phyloP scores from a whole-genome alignment of 1,139 yeast species.

The Pichia cactophila region DNA sequence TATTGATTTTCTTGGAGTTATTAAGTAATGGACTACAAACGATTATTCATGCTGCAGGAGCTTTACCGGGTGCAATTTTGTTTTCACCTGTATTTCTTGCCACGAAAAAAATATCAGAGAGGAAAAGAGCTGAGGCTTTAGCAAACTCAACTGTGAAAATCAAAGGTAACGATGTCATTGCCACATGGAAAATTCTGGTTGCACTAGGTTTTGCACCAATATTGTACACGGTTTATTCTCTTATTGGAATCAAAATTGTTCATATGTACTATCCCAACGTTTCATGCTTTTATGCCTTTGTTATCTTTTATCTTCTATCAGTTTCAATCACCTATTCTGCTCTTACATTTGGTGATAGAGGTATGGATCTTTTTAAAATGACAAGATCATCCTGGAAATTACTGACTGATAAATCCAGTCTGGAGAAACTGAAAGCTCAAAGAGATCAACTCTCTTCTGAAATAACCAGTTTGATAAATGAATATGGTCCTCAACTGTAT shows the following conservation, averaged over 20 bases:
- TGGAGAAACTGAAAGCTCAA: conserved; percentile 47
- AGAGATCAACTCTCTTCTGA: conserved; percentile 49
- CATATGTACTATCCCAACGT: conserved; percentile 28
- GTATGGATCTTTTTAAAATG: conserved; percentile 80
- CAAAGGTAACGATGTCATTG: conserved; percentile 85
- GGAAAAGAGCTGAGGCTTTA: conserved; percentile 71
- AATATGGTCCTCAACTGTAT: conserved; percentile 69
- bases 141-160: conserved; percentile 88
- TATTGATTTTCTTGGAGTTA: conserved; percentile 37
- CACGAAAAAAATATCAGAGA: conserved; percentile 62
- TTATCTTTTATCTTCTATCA: conserved; percentile 45
- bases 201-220: conserved; percentile 86
- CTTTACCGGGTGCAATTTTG: conserved; percentile 78
- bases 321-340: conserved; percentile 81
- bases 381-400: conserved; percentile 77
- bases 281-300: conserved; percentile 33
- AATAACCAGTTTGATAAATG: conserved; percentile 62
- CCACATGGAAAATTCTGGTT: conserved; percentile 92
- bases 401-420: conserved; percentile 47
- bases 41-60: conserved; percentile 45
- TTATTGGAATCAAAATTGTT: conserved; percentile 48
- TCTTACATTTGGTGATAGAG: conserved; percentile 82
- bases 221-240: conserved; percentile 71
- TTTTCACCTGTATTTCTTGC: conserved; percentile 82
- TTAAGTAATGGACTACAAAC: conserved; percentile 49